Evolutionary conservation across 371 early-diverging fungal species (phyloP), one percentile per base, ranked within the genome.

Genomic region (Chytridium lagenaria): DNA sequence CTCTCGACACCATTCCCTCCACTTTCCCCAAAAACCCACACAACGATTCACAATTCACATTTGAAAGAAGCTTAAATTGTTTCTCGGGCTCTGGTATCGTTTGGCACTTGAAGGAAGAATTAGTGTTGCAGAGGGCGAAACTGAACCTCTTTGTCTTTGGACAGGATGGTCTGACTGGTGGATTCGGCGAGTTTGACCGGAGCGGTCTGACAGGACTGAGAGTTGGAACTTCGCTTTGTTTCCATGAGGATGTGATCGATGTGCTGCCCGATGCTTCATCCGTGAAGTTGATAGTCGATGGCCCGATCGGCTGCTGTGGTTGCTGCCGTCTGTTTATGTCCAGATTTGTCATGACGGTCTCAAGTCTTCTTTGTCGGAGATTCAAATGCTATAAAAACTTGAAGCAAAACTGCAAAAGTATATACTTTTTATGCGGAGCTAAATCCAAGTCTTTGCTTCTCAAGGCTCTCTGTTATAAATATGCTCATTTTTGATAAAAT

Each of bases 1-100:
- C 77, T 7, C 49, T 36, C n/a, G 84, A 81, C 31, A 83, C 70
- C 26, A 72, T 49, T 15, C 80, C 50, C 50, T 83, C 84, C 15
- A 72, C 80, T 1, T 63, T 39, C 3, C 37, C 51, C 67, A 83
- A 65, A 70, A 83, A 83, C 2, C 39, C 61, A 31, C 37, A 66
- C 67, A 83, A 39, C 7, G 73, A 23, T 2, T 63, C 73, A 2
- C 59, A 71, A 49, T 80, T 74, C 55, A 66, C 73, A 10, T 57
- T 52, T n/a, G 40, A 23, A 0, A 72, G 67, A n/a, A 72, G 70
- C 40, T 44, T 55, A 26, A 70, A 68, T 0, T 19, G 22, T 19
- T 15, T 15, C 26, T 23, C 44, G 5, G 74, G 67, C 37, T 57
- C 61, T 1, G 68, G 69, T 52, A 78, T 75, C 16, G 80, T 82